phyloP scores from a whole-genome alignment of 169 alveolate species.

The Eimeria tenella region DNA sequence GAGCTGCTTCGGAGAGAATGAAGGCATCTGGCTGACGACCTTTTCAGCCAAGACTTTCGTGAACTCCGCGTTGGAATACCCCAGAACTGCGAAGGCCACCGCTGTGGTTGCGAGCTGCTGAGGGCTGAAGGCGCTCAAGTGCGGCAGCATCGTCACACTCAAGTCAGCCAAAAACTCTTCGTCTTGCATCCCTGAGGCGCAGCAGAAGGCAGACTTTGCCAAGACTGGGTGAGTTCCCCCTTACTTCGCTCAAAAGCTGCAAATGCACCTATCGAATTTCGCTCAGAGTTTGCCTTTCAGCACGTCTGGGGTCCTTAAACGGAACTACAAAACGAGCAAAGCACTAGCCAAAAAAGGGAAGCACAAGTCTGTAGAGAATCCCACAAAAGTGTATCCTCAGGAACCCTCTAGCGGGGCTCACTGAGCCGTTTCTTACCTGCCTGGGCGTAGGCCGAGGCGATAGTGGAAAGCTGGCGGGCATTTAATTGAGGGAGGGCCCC shows the following conservation, averaged over 20 bases:
- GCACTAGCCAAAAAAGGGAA: no score
- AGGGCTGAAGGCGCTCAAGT: conserved; percentile 15
- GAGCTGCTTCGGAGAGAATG: conserved; percentile 77
- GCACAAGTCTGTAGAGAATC: background rate
- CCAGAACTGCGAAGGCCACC: conserved; percentile 50
- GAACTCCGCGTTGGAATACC: conserved; percentile 28
- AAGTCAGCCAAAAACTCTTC: conserved; percentile 60
- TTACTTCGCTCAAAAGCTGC: no score
- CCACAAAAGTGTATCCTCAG: background rate
- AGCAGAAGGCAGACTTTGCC: background rate
- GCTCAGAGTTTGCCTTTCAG: no score
- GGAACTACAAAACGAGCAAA: no score
- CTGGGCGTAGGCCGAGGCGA: conserved; percentile 75
- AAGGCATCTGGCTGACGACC: conserved; percentile 5
- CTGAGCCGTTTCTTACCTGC: conserved; percentile 46
- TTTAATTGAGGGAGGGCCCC: conserved; percentile 54
- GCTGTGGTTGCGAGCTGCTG: conserved; percentile 65
- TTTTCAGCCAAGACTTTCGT: conserved; percentile 52
- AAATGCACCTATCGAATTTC: no score
- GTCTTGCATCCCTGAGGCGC: conserved; percentile 67
- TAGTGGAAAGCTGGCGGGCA: conserved; percentile 58
- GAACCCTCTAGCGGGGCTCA: background rate
- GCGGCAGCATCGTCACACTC: conserved; percentile 64
- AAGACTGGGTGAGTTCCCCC: no score
- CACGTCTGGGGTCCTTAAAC: no score